Conservation (phyloP, 208 protist species). For the Crithidia fasciculata region DNA sequence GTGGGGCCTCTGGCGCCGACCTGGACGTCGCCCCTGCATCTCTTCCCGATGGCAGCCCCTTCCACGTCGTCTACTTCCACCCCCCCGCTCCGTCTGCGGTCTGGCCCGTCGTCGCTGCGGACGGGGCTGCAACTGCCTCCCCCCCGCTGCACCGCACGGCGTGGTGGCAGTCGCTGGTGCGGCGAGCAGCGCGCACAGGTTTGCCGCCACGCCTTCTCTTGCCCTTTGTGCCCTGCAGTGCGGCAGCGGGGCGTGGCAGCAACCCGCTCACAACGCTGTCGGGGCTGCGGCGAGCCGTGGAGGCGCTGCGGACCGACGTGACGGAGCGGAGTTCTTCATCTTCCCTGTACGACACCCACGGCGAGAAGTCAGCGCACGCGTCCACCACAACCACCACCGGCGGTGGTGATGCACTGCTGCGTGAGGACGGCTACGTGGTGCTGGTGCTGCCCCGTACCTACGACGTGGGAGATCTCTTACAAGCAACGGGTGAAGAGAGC, state of each 20-base stretch:
- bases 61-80: conserved; percentile 35
- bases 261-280: conserved; percentile 26
- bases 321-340: conserved; percentile 13
- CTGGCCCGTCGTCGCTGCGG: conserved; percentile 18
- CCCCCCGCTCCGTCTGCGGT: conserved; percentile 9
- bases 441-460: conserved; percentile 70
- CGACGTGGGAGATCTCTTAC: conserved; percentile 28
- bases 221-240: conserved; percentile 27
- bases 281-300: conserved; percentile 16
- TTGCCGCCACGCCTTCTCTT: conserved; percentile 16
- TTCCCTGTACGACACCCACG: neutral
- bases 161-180: conserved; percentile 28
- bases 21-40: neutral
- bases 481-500: neutral
- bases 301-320: conserved; percentile 25
- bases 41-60: conserved; percentile 10
- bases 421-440: conserved; percentile 39
- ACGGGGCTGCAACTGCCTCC: neutral
- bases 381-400: neutral
- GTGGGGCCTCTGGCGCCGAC: neutral
- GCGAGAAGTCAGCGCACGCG: neutral
- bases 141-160: conserved; percentile 13
- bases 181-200: conserved; percentile 7
- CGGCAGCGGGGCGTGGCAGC: neutral
- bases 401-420: conserved; percentile 19